Conservation (phyloP, 2,329 filamentous ascomycete genomes). For the Microsporum ferrugineum region DNA sequence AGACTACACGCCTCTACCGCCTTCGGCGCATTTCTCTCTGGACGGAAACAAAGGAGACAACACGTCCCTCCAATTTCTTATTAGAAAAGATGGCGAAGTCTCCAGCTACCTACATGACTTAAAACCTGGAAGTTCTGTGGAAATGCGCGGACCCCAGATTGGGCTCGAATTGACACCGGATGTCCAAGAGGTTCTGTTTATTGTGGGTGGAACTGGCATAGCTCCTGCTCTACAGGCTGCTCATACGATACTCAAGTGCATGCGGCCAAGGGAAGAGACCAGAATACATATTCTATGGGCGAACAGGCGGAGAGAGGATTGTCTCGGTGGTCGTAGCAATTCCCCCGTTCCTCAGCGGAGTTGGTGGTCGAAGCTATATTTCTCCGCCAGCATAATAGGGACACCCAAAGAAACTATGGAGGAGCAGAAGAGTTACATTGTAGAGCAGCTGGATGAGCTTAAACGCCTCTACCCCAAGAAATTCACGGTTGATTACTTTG, state of each 20-base stretch:
- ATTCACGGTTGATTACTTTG: conserved; percentile 60
- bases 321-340: conserved; percentile 47
- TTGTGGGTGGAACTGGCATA: conserved; percentile 87
- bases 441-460: conserved; percentile 52
- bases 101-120: conserved; percentile 66
- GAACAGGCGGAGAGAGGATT: conserved; percentile 56
- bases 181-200: conserved; percentile 57
- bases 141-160: conserved; percentile 65
- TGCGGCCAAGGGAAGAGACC: conserved; percentile 23
- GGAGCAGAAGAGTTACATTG: conserved; percentile 33
- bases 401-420: neutral
- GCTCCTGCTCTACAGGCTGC: conserved; percentile 78
- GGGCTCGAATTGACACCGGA: conserved; percentile 52
- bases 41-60: conserved; percentile 16
- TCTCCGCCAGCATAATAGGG: neutral
- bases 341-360: conserved; percentile 20
- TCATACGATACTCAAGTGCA: conserved; percentile 41
- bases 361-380: conserved; percentile 25
- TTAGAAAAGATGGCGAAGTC: conserved; percentile 80
- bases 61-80: conserved; percentile 55
- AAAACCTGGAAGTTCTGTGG: conserved; percentile 51
- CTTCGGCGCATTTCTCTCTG: conserved; percentile 19
- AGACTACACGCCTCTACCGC: conserved; percentile 79
- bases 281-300: conserved; percentile 73
- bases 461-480: conserved; percentile 46